Percentiles rank a stretch among this genome's conserved stretches.
phyloP scores from a whole-genome alignment of 148 eudicot genomes.

The Vaccinium corymbosum region DNA sequence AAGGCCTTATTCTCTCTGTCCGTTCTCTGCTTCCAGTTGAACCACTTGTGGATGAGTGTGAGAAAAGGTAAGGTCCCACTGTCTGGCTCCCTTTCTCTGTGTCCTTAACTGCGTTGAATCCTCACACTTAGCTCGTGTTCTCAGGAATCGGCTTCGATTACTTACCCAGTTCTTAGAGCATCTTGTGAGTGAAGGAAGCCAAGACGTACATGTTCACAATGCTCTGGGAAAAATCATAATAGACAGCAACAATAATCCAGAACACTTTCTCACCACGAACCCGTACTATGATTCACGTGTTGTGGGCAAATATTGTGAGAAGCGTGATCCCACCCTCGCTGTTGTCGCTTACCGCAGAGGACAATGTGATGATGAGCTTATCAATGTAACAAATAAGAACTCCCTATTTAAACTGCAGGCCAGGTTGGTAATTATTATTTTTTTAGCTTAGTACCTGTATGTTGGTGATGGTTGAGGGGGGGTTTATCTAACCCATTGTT shows the following conservation, averaged over 20 bases:
- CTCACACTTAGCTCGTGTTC: conserved; percentile 16
- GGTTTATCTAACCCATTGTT: background rate
- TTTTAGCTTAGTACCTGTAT: background rate
- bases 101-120: conserved; percentile 6
- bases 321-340: conserved; percentile 98
- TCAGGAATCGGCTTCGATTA: conserved; percentile 90
- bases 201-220: conserved; percentile 96
- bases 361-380: conserved; percentile 96
- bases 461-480: background rate
- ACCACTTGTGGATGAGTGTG: conserved; percentile 92
- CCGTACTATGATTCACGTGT: conserved; percentile 97
- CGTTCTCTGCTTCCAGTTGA: conserved; percentile 97
- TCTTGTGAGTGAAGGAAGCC: conserved; percentile 97
- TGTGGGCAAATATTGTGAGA: conserved; percentile 97
- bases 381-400: conserved; percentile 84
- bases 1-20: conserved; percentile 90
- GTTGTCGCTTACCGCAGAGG: conserved; percentile 96
- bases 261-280: conserved; percentile 93
- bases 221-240: conserved; percentile 95
- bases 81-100: background rate
- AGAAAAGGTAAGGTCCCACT: conserved; percentile 57
- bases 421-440: conserved; percentile 40
- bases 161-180: conserved; percentile 96
- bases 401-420: conserved; percentile 90
- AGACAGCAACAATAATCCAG: conserved; percentile 95